Base-by-base conservation (phyloP, 2,329 filamentous ascomycete species). In the Lasiodiplodia gonubiensis region DNA sequence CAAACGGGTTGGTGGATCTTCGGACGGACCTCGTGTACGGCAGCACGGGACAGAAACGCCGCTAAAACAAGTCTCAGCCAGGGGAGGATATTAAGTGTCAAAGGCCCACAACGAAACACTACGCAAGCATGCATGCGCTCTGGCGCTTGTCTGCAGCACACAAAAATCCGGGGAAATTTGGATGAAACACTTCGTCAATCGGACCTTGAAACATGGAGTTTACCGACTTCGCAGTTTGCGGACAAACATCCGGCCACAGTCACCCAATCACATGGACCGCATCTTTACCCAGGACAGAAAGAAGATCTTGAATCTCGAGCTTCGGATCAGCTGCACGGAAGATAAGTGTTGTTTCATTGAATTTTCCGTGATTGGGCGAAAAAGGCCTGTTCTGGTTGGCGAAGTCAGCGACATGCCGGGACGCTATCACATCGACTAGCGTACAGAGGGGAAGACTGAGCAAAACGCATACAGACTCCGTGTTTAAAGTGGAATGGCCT, bases 401-500 rank as follows among this genome's bases (percentile, higher is more conserved):
- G 39, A 42, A 42, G 39, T 42, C 39, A 46, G 21, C 18, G 18
- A 6, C 57, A 18, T 14, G 25, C 57, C 21, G 21, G n/a, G 11
- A 21, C 14, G n/a, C 5, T 37, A n/a, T 6, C n/a, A 11, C 33
- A 49, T 10, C 2, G 21, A 30, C 18, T 27, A 49, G 25, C 30
- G 39, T 7, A 27, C 39, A 49, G 6, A 4, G 42, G 25, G 8
- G 23, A n/a, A 46, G 27, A 27, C 14, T n/a, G 39, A n/a, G 23
- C 16, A 18, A 23, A 4, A 27, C 8, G 57, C 21, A 7, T 16
- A 8, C 18, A 35, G n/a, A 21, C 39, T 63, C 59, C 59, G 59
- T 63, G 59, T 63, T 46, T 37, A 21, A 63, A 51, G n/a, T 51
- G 59, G 59, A 63, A 63, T 63, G 59, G 59, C 12, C 46, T 12